These are phyloP conservation scores for Botryosphaeria dothidea DNA, from an alignment of 2,329 filamentous ascomycete genomes.

Conservation along the genomic window DNA sequence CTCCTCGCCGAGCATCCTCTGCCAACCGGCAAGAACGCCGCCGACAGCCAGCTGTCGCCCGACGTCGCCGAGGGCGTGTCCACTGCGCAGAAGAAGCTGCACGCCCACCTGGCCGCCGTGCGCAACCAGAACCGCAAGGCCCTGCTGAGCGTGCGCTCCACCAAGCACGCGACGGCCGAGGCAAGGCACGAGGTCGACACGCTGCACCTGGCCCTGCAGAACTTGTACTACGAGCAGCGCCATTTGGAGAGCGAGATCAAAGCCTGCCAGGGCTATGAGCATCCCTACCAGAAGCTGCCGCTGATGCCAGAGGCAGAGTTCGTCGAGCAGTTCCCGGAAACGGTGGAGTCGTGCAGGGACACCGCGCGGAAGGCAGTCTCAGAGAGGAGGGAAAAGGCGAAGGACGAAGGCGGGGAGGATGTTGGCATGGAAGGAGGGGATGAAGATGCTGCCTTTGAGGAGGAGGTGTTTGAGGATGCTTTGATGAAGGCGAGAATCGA, in stretches of 20 bases:
- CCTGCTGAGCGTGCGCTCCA: conserved; percentile 77
- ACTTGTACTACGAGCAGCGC: conserved; percentile 93
- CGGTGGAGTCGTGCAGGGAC: conserved; percentile 42
- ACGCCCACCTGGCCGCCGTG: conserved; percentile 59
- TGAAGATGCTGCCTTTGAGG: conserved; percentile 82
- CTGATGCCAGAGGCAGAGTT: conserved; percentile 85
- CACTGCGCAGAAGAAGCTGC: conserved; percentile 76
- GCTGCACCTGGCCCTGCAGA: conserved; percentile 89
- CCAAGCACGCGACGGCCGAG: conserved; percentile 83
- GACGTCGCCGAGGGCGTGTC: conserved; percentile 61
- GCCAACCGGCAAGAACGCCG: conserved; percentile 29
- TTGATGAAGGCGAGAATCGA: conserved; percentile 90
- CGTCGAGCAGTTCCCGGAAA: conserved; percentile 68
- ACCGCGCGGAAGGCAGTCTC: conserved; percentile 31
- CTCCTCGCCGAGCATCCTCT: conserved; percentile 55
- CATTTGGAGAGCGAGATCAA: conserved; percentile 87
- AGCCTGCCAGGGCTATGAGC: conserved; percentile 91
- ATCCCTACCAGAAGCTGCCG: conserved; percentile 84
- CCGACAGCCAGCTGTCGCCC: conserved; percentile 38
- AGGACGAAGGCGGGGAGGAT: conserved; percentile 84
- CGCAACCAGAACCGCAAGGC: conserved; percentile 82
- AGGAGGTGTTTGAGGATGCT: conserved; percentile 80
- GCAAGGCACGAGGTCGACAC: conserved; percentile 88
- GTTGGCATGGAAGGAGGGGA: conserved; percentile 90
- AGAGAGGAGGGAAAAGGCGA: conserved; percentile 69